Evolutionary conservation across 768 basidiomycete species (phyloP), one percentile per base, ranked within the genome.

Genomic region (Russula sp.): DNA sequence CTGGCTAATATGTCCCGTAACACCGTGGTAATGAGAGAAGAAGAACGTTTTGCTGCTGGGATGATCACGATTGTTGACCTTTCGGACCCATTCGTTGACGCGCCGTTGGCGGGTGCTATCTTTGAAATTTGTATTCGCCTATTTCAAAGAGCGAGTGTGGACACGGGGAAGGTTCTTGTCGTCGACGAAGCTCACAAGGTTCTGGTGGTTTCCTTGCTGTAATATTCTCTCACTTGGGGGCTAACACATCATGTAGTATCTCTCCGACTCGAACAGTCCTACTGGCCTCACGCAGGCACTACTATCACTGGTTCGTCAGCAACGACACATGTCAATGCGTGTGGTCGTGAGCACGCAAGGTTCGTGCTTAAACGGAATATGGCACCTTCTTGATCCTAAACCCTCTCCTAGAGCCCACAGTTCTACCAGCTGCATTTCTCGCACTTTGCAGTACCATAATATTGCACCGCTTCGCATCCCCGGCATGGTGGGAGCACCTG

Each of bases 131-230:
- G 90, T 0, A 79, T 82, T 0, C 79, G 88, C 42, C 69, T 87
- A 1, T 90, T 90, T 67, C 79, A 87, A 13, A 79, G 88, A 30
- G 79, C 84, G 1, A 75, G 83, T 1, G 79, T 87, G 2, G 78
- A 74, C 4, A 85, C 84, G 0, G 88, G 87, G 6, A 89, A 89
- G 61, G 81, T 88, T 1, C 78, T 88, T 2, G 80, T 90, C 0
- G 84, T 90, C 0, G 88, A 90, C 52, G 89, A 90, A 64, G 88
- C 89, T 0, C 88, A 90, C 67, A 90, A 90, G 71, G 88, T 85
- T 59, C 42, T 62, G n/a, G 5, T 16, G 36, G 11, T 13, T 36
- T 14, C 13, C 13, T 36, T 36, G 5, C 36, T 24, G 11, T 14
- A 28, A 14, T n/a, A 52, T 46, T 20, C 14, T n/a, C 2, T 52